Evolutionary conservation across 2,329 filamentous ascomycete genomes (phyloP).

Genomic region (Sporothrix dimorphospora): DNA sequence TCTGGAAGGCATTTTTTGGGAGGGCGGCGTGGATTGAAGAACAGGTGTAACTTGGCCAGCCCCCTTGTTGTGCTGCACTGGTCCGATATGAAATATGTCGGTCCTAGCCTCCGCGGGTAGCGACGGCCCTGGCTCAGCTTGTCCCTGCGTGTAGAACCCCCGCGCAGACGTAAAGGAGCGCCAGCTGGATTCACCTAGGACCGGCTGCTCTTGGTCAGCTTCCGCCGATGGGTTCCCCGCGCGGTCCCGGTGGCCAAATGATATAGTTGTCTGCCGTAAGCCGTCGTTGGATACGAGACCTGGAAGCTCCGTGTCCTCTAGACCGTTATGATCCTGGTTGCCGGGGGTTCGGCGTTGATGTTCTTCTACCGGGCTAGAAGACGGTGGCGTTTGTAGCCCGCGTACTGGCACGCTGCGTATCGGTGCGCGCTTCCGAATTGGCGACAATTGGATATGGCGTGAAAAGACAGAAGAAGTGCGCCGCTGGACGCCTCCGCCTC

Average conservation of each 20-base stretch:
- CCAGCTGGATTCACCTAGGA: background rate
- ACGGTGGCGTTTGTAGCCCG: conserved; percentile 29
- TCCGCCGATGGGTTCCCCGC: background rate
- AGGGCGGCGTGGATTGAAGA: background rate
- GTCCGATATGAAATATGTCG: background rate
- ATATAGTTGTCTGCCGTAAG: conserved; percentile 30
- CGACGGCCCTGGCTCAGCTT: background rate
- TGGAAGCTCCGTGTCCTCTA: background rate
- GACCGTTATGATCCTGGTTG: background rate
- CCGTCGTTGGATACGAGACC: conserved; percentile 24
- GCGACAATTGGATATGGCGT: background rate
- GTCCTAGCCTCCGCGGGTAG: too few relatives aligned
- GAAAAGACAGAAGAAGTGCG: background rate
- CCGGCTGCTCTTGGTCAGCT: background rate
- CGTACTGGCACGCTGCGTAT: background rate
- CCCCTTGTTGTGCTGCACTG: background rate
- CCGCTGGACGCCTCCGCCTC: background rate
- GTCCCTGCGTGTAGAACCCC: background rate
- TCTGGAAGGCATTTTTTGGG: background rate
- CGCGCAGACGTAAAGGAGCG: conserved; percentile 10
- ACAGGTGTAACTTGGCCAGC: too few relatives aligned
- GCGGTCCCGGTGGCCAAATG: conserved; percentile 18
- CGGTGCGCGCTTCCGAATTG: background rate
- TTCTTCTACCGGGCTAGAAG: conserved; percentile 20
- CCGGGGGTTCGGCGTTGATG: background rate